A percentile compares a stretch with the other conserved stretches of the same genome.
These are phyloP conservation scores for Cercophora sp. DNA, from an alignment of 495 filamentous ascomycete species.

Conservation along the genomic window DNA sequence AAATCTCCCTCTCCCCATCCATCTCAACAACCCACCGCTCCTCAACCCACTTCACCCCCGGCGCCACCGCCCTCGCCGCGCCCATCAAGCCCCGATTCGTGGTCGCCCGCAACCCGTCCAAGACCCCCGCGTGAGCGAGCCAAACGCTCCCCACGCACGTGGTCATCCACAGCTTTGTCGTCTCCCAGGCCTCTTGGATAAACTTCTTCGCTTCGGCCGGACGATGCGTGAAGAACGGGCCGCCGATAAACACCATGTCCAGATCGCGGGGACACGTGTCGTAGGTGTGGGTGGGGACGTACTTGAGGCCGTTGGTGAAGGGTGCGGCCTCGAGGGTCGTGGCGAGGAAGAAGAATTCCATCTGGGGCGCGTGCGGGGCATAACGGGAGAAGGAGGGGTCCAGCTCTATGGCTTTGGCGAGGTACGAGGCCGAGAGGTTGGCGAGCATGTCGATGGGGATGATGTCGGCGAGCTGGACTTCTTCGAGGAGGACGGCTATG, in stretches of 20 bases:
- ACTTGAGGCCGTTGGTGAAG: conserved; percentile 11
- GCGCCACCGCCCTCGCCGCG: conserved; percentile 9
- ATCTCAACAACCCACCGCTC: conserved; percentile 20
- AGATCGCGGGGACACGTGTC: conserved; percentile 24
- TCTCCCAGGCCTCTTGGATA: conserved; percentile 22
- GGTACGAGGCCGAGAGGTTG: conserved; percentile 18
- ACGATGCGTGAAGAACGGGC: conserved; percentile 18
- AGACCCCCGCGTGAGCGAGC: conserved; percentile 16
- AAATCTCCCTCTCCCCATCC: conserved; percentile 22
- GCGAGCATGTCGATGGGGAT: conserved; percentile 23
- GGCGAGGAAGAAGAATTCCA: conserved; percentile 24
- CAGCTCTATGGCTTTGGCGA: conserved; percentile 5
- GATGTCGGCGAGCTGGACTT: conserved; percentile 23
- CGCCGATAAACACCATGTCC: conserved; percentile 21
- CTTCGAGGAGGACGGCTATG: conserved; percentile 24
- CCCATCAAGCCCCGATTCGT: conserved; percentile 18
- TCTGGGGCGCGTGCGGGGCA: conserved; percentile 11
- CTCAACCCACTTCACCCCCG: conserved; percentile 16
- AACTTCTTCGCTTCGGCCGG: conserved; percentile 17
- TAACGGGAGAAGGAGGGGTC: background rate
- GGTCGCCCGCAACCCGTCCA: conserved; percentile 18
- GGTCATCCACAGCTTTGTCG: conserved; percentile 22
- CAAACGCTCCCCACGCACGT: conserved; percentile 25
- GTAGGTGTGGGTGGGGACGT: conserved; percentile 19
- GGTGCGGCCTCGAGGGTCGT: conserved; percentile 16